A percentile compares a stretch with the other conserved stretches of the same genome.
Conservation (phyloP, 2,329 filamentous ascomycete species). For the Venturia nashicola region DNA sequence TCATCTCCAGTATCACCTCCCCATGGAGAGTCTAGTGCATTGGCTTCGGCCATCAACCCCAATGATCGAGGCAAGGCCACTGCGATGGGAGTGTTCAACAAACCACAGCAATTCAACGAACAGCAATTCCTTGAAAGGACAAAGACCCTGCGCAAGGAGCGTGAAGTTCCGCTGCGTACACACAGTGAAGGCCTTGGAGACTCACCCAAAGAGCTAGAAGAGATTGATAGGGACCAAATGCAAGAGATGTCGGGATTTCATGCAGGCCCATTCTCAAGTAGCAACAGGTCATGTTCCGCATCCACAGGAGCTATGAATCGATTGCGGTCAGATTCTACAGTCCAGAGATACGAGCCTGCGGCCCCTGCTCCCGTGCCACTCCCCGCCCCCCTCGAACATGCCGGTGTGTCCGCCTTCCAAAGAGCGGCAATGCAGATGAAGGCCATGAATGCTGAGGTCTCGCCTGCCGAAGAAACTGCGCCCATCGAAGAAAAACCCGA, state of each 20-base stretch:
- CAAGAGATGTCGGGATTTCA: neutral
- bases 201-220: conserved; percentile 2
- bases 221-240: conserved; percentile 2
- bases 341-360: conserved; percentile 7
- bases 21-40: neutral
- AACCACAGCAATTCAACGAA: conserved; percentile 71
- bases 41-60: conserved; percentile 48
- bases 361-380: neutral
- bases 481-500: conserved; percentile 15
- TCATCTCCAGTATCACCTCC: neutral
- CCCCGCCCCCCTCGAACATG: conserved; percentile 11
- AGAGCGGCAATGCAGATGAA: conserved; percentile 30
- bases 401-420: conserved; percentile 34
- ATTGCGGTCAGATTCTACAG: conserved; percentile 20
- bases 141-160: conserved; percentile 64
- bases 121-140: conserved; percentile 74
- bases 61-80: conserved; percentile 75
- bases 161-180: conserved; percentile 43
- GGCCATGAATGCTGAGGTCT: conserved; percentile 8
- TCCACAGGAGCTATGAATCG: conserved; percentile 9
- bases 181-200: conserved; percentile 4
- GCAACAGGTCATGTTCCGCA: neutral
- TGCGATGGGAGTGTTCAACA: conserved; percentile 58
- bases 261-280: neutral
- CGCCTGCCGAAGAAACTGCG: neutral